A percentile compares a stretch with the other conserved stretches of the same genome.
Conservation (phyloP, 345 rosid species). For the Trapa bicornis region DNA sequence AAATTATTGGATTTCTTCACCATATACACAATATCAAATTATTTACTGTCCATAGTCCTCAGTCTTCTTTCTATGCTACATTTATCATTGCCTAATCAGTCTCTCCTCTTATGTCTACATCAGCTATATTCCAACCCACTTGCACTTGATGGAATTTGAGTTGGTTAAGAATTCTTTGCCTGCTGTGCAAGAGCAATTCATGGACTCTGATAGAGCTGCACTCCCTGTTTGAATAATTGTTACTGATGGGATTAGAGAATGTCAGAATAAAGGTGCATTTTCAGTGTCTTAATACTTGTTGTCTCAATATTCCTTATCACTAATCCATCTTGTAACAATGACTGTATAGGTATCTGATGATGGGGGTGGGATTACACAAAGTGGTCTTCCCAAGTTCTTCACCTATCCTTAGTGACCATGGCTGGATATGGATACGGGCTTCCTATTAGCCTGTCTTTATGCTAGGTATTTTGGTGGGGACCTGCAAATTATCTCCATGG, state of each 20-base stretch:
- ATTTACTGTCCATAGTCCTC: not conserved
- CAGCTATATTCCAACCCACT: conserved; percentile 83
- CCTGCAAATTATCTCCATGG: conserved; percentile 90
- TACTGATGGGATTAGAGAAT: conserved; percentile 90
- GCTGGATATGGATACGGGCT: conserved; percentile 96
- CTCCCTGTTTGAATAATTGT: conserved; percentile 75
- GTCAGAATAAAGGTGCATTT: conserved; percentile 71
- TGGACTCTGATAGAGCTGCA: conserved; percentile 70
- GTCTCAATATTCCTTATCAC: not conserved
- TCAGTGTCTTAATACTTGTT: not conserved
- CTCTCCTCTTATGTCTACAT: conserved; percentile 4
- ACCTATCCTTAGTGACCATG: conserved; percentile 92
- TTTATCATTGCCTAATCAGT: not conserved
- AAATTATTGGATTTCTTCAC: not conserved
- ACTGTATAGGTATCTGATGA: conserved; percentile 68
- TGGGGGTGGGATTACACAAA: conserved; percentile 95
- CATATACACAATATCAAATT: not conserved
- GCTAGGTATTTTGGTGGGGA: conserved; percentile 97
- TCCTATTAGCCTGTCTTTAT: conserved; percentile 85
- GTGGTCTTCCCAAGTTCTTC: conserved; percentile 94
- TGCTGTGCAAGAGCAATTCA: conserved; percentile 74
- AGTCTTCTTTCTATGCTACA: not conserved
- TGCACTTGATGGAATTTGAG: conserved; percentile 94
- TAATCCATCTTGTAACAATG: not conserved
- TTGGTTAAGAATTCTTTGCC: conserved; percentile 91